Base-by-base conservation (phyloP, 2,329 filamentous ascomycete species). In the Neospermospora avenae region DNA sequence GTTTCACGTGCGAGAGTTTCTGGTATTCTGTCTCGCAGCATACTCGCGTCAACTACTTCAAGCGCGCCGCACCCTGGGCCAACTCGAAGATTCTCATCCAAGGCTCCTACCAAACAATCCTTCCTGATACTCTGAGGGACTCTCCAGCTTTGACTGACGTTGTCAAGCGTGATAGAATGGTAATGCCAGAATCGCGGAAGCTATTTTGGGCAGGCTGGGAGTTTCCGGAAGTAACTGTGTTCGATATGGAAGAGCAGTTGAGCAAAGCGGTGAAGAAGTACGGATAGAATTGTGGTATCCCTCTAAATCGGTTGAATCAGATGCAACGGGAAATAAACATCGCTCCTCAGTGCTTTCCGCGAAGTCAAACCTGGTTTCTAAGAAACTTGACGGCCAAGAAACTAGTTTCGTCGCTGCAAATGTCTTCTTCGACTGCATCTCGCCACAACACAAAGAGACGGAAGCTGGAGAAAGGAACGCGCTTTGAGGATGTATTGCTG, bases 21-120 rank as follows among this genome's bases (percentile, higher is more conserved):
- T 56, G 53, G 53, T 16, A 35, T 22, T n/a, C 16, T 7, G 41
- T 56, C 5, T 14, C 44, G 6, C 53, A 46, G n/a, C 41, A 46
- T 10, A 25, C 45, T 22, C 48, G 41, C 39, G 14, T 5, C 37
- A 28, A 13, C 11, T 61, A 46, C 28, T 20, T 57, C 3, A 37
- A 45, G 34, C 18, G 20, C 16, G 48, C 59, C 2, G 46, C 53
- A 6, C 59, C 59, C 13, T 61, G 59, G 59, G 59, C 59, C 6
- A 42, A 42, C 10, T 39, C 25, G 18, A 48, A 37, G 24, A 28
- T 61, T 8, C 18, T 46, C 34, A 48, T 61, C 24, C 59, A 61
- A 48, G 59, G 59, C 3, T 61, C 59, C 11, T 57, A 57, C 28
- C 48, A 46, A 4, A 42, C n/a, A 4, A 24, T 54, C 20, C 35